phyloP scores from a whole-genome alignment of 495 filamentous ascomycete species.

The Cladorrhinum samala region DNA sequence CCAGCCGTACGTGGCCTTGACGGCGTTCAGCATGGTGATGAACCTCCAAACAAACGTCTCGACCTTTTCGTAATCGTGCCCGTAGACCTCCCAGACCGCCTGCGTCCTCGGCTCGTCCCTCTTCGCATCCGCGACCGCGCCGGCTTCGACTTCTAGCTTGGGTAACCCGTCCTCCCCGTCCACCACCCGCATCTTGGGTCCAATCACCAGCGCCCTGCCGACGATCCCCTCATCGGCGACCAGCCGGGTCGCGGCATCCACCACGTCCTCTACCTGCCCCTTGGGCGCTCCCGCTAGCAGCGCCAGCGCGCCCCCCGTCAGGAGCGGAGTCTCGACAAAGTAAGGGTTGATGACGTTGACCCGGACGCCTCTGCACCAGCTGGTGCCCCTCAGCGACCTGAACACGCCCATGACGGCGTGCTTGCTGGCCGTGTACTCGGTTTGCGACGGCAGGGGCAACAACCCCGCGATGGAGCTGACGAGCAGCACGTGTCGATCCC shows the following conservation, averaged over 20 bases:
- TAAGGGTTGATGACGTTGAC: conserved; percentile 60
- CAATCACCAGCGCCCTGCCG: conserved; percentile 48
- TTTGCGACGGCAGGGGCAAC: conserved; percentile 37
- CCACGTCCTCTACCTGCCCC: conserved; percentile 46
- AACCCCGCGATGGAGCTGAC: conserved; percentile 52
- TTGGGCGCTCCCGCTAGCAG: conserved; percentile 49
- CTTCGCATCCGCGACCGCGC: conserved; percentile 2
- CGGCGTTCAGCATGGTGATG: conserved; percentile 41
- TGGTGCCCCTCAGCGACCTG: conserved; percentile 45
- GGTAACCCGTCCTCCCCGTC: conserved; percentile 6
- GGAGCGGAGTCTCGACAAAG: conserved; percentile 59
- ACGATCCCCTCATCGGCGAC: conserved; percentile 45
- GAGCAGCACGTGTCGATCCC: conserved; percentile 49
- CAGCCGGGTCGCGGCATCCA: conserved; percentile 31
- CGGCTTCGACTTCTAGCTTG: neutral
- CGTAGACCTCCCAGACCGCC: conserved; percentile 51
- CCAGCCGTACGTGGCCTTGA: conserved; percentile 43
- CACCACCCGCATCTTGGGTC: conserved; percentile 43
- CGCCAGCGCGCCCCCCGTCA: conserved; percentile 32
- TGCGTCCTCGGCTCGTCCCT: conserved; percentile 2
- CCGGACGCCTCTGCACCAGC: conserved; percentile 44
- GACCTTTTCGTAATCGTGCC: conserved; percentile 50
- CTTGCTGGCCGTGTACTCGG: conserved; percentile 55
- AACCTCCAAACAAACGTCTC: conserved; percentile 46
- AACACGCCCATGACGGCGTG: conserved; percentile 62